Evolutionary conservation across 2,329 filamentous ascomycete genomes (phyloP).

Genomic region (Epichloe brachyelytri): DNA sequence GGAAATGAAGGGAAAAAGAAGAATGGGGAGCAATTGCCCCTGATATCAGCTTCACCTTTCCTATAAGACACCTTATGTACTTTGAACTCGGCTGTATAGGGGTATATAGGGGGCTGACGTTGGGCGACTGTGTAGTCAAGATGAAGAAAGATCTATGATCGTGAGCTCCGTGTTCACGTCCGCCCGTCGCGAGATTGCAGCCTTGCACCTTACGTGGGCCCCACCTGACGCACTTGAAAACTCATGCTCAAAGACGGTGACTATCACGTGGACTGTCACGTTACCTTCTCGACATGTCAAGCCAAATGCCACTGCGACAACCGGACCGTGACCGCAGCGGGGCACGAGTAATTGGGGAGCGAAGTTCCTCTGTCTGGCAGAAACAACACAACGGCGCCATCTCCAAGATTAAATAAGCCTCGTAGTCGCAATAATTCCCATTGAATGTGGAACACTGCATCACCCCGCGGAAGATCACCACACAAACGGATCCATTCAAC

Average conservation of each 20-base stretch:
- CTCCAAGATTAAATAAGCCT: too few species aligned
- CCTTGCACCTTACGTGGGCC: constrained; percentile 5
- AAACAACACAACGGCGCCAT: too few species aligned
- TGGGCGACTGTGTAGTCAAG: not conserved
- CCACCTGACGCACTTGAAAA: not conserved
- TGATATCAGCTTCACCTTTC: not conserved
- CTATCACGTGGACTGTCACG: not conserved
- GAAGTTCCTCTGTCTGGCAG: too few species aligned
- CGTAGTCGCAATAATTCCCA: too few species aligned
- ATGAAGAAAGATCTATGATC: constrained; percentile 1
- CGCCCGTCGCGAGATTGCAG: constrained; percentile 1
- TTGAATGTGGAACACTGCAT: too few species aligned
- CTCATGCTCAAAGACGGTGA: not conserved
- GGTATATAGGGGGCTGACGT: not conserved
- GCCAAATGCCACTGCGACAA: too few species aligned
- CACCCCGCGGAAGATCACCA: too few species aligned
- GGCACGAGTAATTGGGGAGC: not conserved
- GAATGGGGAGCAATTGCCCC: not conserved
- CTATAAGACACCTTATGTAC: not conserved
- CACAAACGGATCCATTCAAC: too few species aligned
- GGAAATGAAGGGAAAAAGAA: not conserved
- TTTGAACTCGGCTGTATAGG: not conserved
- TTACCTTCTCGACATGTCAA: not conserved
- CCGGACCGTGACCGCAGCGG: too few species aligned
- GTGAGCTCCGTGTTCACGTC: constrained; percentile 3